Conservation (phyloP, 176 grass and related monocot species). For the Oryza coarctata region DNA sequence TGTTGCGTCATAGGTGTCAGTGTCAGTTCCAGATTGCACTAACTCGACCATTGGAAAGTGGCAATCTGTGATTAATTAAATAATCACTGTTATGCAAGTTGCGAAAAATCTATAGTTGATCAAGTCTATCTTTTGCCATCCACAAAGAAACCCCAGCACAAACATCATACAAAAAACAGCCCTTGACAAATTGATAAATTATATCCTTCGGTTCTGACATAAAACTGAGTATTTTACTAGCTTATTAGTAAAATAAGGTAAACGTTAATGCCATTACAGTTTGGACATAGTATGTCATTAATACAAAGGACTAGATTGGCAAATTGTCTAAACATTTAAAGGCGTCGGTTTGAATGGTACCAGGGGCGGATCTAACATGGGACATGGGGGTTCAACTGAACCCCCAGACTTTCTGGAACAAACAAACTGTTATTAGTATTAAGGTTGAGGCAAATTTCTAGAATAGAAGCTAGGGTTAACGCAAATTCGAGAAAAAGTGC, state of each 20-base stretch:
- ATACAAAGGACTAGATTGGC: neutral
- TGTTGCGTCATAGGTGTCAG: neutral
- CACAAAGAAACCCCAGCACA: neutral
- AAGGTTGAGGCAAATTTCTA: too few relatives aligned
- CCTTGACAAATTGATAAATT: neutral
- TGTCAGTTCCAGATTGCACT: neutral
- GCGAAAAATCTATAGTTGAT: neutral
- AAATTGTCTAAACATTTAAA: neutral
- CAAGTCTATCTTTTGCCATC: neutral
- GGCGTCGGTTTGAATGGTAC: neutral
- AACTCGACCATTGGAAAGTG: constrained; percentile 7
- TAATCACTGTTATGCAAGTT: constrained; percentile 5
- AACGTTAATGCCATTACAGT: neutral
- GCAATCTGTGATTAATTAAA: neutral
- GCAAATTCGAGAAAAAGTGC: too few relatives aligned
- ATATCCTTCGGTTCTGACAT: neutral
- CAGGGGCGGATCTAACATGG: too few relatives aligned
- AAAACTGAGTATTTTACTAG: neutral
- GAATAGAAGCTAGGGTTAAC: too few relatives aligned
- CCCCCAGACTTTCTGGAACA: too few relatives aligned
- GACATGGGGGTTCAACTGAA: too few relatives aligned
- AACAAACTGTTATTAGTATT: too few relatives aligned
- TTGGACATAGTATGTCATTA: neutral
- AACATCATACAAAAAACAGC: neutral
- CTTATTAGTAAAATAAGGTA: neutral